Percentiles rank a stretch among this genome's conserved stretches.
phyloP scores from a whole-genome alignment of 2,329 filamentous ascomycete genomes.

The Zymoseptoria passerinii region DNA sequence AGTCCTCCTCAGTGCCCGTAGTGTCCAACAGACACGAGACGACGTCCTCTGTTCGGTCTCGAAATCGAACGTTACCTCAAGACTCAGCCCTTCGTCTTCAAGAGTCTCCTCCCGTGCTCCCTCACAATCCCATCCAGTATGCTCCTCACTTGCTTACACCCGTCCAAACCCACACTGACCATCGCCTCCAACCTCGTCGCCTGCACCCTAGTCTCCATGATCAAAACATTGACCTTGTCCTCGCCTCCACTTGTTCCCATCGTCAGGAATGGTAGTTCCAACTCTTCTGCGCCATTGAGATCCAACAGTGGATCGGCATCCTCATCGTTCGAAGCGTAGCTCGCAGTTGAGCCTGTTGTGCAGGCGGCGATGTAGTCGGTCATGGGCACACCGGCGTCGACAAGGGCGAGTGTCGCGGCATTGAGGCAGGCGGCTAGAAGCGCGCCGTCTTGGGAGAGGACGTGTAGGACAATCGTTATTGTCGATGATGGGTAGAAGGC shows the following conservation, averaged over 20 bases:
- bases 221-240: conserved; percentile 68
- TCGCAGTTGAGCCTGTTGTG: conserved; percentile 72
- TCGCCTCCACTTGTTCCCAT: conserved; percentile 54
- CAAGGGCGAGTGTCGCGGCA: conserved; percentile 79
- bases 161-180: conserved; percentile 85
- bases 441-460: conserved; percentile 83
- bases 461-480: conserved; percentile 74
- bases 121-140: conserved; percentile 75
- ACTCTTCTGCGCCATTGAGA: conserved; percentile 70
- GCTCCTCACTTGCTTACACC: conserved; percentile 74
- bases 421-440: conserved; percentile 86
- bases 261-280: conserved; percentile 82
- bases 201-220: conserved; percentile 86
- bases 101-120: conserved; percentile 57
- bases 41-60: neutral
- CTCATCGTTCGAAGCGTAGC: conserved; percentile 53
- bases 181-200: conserved; percentile 76
- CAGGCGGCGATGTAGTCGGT: conserved; percentile 81
- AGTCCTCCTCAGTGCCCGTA: too few species aligned
- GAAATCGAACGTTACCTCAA: neutral
- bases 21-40: neutral
- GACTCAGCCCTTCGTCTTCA: conserved; percentile 33
- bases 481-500: conserved; percentile 83
- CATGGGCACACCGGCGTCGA: conserved; percentile 95
- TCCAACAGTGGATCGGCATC: conserved; percentile 75